Percentiles rank a stretch among this genome's conserved stretches.
phyloP scores from a whole-genome alignment of 257 asterid genomes.

The Solanum piurae region DNA sequence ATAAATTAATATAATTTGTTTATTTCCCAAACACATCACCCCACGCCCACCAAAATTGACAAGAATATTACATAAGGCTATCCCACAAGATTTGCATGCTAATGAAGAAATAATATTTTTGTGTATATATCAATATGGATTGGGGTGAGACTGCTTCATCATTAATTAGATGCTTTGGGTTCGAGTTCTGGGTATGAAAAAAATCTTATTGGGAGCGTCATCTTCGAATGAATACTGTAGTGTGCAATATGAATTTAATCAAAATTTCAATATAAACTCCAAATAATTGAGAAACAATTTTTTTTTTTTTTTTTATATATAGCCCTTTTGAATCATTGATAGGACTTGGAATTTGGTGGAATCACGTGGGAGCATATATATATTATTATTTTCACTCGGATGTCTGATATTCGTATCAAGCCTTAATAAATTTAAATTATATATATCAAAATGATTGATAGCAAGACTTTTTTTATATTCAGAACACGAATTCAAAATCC shows the following conservation, averaged over 20 bases:
- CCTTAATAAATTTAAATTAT: neutral
- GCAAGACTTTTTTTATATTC: neutral
- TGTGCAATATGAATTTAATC: neutral
- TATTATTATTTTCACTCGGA: too few relatives aligned
- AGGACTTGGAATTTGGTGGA: slow-evolving; percentile 7
- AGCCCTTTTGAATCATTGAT: neutral
- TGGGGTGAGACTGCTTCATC: too few relatives aligned
- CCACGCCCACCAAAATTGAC: neutral
- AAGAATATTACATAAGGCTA: neutral
- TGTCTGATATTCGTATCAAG: neutral
- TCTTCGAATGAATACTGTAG: too few relatives aligned
- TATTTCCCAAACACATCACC: neutral
- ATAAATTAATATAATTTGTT: neutral
- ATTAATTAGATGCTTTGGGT: fast-evolving
- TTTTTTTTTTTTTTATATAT: neutral
- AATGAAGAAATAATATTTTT: neutral
- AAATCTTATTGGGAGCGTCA: too few relatives aligned
- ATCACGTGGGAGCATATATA: slow-evolving; percentile 3
- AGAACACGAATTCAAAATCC: neutral
- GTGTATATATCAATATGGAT: too few relatives aligned
- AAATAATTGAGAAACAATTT: too few relatives aligned
- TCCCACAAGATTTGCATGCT: neutral
- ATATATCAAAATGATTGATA: fast-evolving
- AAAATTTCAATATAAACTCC: too few relatives aligned
- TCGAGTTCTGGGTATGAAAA: fast-evolving